Base-by-base conservation (phyloP, 257 asterid species). In the Marsdenia floribunda region DNA sequence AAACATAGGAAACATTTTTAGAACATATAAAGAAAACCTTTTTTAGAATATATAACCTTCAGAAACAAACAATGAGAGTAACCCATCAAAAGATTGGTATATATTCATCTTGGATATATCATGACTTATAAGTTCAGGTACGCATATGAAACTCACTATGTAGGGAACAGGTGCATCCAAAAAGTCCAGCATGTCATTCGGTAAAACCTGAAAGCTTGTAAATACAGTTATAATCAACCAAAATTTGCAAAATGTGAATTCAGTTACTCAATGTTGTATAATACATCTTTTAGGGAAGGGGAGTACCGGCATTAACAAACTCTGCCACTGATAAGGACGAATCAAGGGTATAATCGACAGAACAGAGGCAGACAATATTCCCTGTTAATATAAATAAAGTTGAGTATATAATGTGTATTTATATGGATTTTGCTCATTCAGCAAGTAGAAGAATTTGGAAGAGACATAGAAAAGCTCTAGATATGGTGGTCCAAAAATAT, bases 131-230 rank as follows among this genome's bases (percentile, higher is more conserved):
- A 6, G 6, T 63, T 63, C 6, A 64, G 40, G 69, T 5, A 19
- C 53, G 60, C 42, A 73, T 60, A 75, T 64, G 54, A 63, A 60
- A 90, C 99, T 88, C 84, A 95, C 99, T 73, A 95, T 88, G 84
- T 92, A 92, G 29, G 99, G 99, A 81, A 95, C 99, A 70, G 99
- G 99, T 13, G 99, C 99, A 80, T 95, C 99, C 80, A 95, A 82
- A 87, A 95, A 95, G 76, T 95, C 99, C 82, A 93, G 87, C 97
- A 95, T 95, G 86, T 95, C 99, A 86, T 93, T 91, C 8, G 98
- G 98, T 87, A 95, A 85, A 84, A 95, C 91, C 99, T 95, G 93
- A 73, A 79, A 77, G 82, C 44, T 74, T 70, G 33, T 46, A 29
- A 7, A 68, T 49, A 61, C 22, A 33, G 55, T 38, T 33, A 80